Conservation (phyloP, 768 basidiomycete species). For the Tricholoma flavovirens region DNA sequence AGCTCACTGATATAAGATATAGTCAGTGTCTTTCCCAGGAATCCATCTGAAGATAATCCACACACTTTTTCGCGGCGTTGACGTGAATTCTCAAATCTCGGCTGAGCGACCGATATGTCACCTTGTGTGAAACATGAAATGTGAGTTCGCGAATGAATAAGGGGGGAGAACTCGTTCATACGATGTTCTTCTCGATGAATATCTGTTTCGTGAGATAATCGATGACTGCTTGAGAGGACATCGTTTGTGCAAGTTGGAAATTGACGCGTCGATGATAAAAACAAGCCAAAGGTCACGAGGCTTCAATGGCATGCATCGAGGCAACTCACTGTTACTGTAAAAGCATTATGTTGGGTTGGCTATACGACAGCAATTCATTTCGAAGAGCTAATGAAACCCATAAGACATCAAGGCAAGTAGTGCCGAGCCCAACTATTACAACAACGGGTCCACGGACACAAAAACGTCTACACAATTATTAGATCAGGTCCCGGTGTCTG, state of each 20-base stretch:
- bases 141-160: background rate
- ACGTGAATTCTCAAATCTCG: slow-evolving; percentile 67
- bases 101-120: slow-evolving; percentile 76
- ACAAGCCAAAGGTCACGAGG: too few relatives aligned
- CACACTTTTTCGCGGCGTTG: slow-evolving; percentile 74
- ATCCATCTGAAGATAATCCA: background rate
- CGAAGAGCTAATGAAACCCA: too few relatives aligned
- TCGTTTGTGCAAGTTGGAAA: slow-evolving; percentile 10
- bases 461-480: background rate
- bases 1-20: slow-evolving; percentile 49
- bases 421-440: background rate
- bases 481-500: background rate
- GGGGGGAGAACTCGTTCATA: slow-evolving; percentile 16
- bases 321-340: too few relatives aligned
- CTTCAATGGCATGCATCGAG: too few relatives aligned
- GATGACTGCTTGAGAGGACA: slow-evolving; percentile 37
- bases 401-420: too few relatives aligned
- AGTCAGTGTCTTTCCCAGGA: background rate
- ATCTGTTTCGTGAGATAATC: slow-evolving; percentile 49
- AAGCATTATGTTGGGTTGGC: too few relatives aligned
- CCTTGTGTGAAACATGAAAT: slow-evolving; percentile 33
- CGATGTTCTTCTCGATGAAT: slow-evolving; percentile 46
- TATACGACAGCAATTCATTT: too few relatives aligned
- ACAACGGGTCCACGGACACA: background rate
- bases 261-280: background rate